Evolutionary conservation across 2,329 filamentous ascomycete genomes (phyloP).

Genomic region (Akanthomyces uredinophilus): DNA sequence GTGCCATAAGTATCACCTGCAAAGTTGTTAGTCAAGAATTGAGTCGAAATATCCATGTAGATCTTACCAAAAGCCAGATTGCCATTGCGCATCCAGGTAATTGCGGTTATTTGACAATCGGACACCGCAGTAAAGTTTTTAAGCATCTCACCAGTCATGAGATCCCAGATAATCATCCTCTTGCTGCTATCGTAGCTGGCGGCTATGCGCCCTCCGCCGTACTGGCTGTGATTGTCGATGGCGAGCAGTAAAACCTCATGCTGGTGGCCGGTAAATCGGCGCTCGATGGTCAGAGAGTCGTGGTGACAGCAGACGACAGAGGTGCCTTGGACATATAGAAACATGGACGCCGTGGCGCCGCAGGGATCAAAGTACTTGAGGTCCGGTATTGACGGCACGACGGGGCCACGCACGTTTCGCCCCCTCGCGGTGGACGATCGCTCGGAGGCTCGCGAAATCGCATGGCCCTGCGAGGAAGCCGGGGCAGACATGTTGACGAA

Average conservation of each 20-base stretch:
- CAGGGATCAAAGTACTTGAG: conserved; percentile 72
- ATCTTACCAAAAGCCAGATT: conserved; percentile 92
- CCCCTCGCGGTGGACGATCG: conserved; percentile 46
- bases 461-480: conserved; percentile 53
- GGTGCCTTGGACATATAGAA: conserved; percentile 81
- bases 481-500: conserved; percentile 53
- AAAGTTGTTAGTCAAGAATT: not conserved
- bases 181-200: conserved; percentile 90
- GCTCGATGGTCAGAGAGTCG: conserved; percentile 84
- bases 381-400: conserved; percentile 45
- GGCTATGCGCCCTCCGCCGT: conserved; percentile 76
- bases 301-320: conserved; percentile 85
- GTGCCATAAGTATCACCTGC: conserved; percentile 87
- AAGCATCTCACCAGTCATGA: conserved; percentile 85
- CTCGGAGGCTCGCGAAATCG: conserved; percentile 53
- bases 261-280: conserved; percentile 76
- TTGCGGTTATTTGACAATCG: conserved; percentile 72
- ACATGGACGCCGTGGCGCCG: conserved; percentile 83
- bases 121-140: conserved; percentile 83
- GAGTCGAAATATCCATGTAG: not conserved
- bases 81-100: conserved; percentile 90
- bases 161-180: conserved; percentile 94
- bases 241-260: conserved; percentile 80
- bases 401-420: conserved; percentile 34
- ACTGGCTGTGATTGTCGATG: conserved; percentile 87